A percentile compares a stretch with the other conserved stretches of the same genome.
Conservation (phyloP, 805 yeast species). For the Priceomyces carsonii region DNA sequence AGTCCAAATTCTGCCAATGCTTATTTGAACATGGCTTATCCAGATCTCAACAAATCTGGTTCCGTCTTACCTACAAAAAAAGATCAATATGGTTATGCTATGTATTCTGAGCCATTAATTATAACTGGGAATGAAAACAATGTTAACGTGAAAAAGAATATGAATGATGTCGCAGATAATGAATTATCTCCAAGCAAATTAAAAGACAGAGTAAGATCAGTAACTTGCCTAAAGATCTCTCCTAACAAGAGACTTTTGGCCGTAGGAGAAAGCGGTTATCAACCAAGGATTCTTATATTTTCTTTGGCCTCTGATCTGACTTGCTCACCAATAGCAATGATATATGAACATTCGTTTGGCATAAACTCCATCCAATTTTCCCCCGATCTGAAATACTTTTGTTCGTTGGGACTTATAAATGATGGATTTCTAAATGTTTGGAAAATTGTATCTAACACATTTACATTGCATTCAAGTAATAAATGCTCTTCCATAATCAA, state of each 20-base stretch:
- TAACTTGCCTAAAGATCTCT: constrained; percentile 59
- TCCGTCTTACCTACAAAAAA: constrained; percentile 9
- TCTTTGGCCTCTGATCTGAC: constrained; percentile 54
- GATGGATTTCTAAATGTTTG: constrained; percentile 71
- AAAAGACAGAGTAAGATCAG: constrained; percentile 48
- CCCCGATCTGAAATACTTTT: constrained; percentile 53
- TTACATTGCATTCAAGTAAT: constrained; percentile 50
- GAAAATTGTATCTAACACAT: constrained; percentile 32
- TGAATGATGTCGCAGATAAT: constrained; percentile 4
- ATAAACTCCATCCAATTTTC: constrained; percentile 56
- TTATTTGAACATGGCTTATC: constrained; percentile 25
- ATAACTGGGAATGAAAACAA: constrained; percentile 16
- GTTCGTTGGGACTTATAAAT: constrained; percentile 65
- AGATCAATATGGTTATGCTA: constrained; percentile 39
- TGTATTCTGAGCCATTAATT: constrained; percentile 27
- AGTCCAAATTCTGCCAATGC: constrained; percentile 23
- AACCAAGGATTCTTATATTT: constrained; percentile 62
- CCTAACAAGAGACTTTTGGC: constrained; percentile 57
- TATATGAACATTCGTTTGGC: constrained; percentile 68
- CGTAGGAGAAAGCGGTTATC: constrained; percentile 70
- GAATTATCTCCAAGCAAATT: constrained; percentile 21
- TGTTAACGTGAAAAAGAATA: constrained; percentile 1
- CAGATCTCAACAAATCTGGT: constrained; percentile 7
- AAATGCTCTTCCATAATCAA: constrained; percentile 62
- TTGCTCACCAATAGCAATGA: constrained; percentile 50